phyloP scores from a whole-genome alignment of 2,329 filamentous ascomycete genomes.

The Penicillium sp. region DNA sequence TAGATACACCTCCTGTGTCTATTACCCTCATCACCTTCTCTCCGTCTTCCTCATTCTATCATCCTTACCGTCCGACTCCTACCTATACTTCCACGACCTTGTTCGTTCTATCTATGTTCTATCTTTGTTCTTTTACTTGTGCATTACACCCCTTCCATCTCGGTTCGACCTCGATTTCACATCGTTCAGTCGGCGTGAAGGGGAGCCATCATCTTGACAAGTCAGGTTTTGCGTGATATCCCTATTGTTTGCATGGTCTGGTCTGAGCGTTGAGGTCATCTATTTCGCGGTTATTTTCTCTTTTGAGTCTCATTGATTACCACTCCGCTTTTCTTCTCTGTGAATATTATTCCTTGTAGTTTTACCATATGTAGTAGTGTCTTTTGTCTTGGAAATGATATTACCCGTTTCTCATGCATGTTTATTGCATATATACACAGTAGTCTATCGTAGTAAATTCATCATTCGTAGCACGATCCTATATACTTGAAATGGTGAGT shows the following conservation, averaged over 20 bases:
- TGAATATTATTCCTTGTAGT: slow-evolving; percentile 21
- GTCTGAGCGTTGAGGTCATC: slow-evolving; percentile 20
- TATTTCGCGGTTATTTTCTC: slow-evolving; percentile 5
- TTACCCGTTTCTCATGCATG: background rate
- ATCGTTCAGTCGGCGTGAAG: background rate
- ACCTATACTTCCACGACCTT: slow-evolving; percentile 8
- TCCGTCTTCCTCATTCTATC: background rate
- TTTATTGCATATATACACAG: background rate
- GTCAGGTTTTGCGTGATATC: slow-evolving; percentile 28
- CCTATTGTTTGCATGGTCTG: slow-evolving; percentile 25
- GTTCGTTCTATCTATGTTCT: slow-evolving; percentile 14
- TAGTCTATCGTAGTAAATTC: background rate
- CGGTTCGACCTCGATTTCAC: background rate
- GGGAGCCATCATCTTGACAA: slow-evolving; percentile 16
- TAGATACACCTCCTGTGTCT: background rate
- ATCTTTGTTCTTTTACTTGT: slow-evolving; percentile 9
- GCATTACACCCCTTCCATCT: slow-evolving; percentile 8
- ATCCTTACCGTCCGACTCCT: background rate
- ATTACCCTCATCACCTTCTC: background rate
- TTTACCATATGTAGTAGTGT: slow-evolving; percentile 7
- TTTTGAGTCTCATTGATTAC: slow-evolving; percentile 5
- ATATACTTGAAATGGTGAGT: background rate
- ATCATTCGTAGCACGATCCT: background rate
- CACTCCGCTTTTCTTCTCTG: slow-evolving; percentile 14
- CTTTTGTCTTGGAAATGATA: slow-evolving; percentile 1